Percentiles rank a stretch among this genome's conserved stretches.
phyloP scores from a whole-genome alignment of 73 alveolate species.

The Paramecium biaurelia region DNA sequence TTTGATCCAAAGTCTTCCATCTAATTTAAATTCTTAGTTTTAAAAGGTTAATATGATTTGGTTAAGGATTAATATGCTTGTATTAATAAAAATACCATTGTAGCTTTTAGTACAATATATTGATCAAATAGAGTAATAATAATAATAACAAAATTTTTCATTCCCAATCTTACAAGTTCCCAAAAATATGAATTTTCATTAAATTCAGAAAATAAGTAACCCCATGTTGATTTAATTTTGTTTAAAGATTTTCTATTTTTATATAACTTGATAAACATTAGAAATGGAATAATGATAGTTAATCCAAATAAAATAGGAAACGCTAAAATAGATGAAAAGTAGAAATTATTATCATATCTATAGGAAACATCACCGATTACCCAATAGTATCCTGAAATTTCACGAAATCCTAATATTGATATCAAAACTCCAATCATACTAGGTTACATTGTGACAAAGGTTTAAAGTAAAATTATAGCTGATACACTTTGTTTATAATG shows the following conservation, averaged over 20 bases:
- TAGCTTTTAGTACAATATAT: not conserved
- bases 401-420: not conserved
- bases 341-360: not conserved
- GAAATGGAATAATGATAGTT: not conserved
- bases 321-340: not conserved
- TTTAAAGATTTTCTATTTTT: not conserved
- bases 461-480: not conserved
- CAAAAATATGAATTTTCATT: conserved; percentile 23
- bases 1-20: not conserved
- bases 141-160: not conserved
- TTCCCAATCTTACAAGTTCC: not conserved
- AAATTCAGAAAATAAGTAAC: not conserved
- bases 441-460: not conserved
- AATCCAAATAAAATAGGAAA: not conserved
- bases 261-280: not conserved
- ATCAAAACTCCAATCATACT: not conserved
- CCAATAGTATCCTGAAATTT: not conserved
- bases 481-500: not conserved
- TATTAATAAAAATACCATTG: not conserved
- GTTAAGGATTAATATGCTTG: not conserved
- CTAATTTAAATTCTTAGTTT: not conserved
- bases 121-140: not conserved
- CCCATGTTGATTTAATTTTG: not conserved
- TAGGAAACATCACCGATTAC: not conserved
- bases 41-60: not conserved